Evolutionary conservation across 495 filamentous ascomycete species (phyloP).

Genomic region (Penicillium salamii): DNA sequence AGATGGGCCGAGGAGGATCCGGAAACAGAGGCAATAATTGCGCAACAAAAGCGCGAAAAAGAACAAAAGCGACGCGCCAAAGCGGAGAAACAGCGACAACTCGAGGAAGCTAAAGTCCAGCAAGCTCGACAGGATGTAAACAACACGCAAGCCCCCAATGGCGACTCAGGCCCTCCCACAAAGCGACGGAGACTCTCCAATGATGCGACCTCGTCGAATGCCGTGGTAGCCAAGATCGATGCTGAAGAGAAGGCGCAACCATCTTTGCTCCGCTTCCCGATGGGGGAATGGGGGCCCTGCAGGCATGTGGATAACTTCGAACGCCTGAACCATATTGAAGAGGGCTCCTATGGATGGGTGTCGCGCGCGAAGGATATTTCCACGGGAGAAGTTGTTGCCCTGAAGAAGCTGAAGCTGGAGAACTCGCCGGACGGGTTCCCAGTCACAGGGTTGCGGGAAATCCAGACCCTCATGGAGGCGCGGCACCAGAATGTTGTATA

Average conservation of each 20-base stretch:
- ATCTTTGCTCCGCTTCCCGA: slow-evolving; percentile 67
- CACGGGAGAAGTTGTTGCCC: slow-evolving; percentile 83
- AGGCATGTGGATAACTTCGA: slow-evolving; percentile 88
- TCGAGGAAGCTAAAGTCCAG: slow-evolving; percentile 54
- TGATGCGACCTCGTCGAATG: slow-evolving; percentile 32
- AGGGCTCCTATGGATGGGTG: slow-evolving; percentile 94
- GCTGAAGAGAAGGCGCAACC: slow-evolving; percentile 25
- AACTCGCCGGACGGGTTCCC: slow-evolving; percentile 81
- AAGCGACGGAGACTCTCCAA: slow-evolving; percentile 50
- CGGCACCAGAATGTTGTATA: slow-evolving; percentile 75
- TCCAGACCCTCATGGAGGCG: slow-evolving; percentile 64
- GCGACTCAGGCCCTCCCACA: slow-evolving; percentile 30
- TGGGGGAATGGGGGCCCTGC: slow-evolving; percentile 67
- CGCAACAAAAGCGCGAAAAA: slow-evolving; percentile 77
- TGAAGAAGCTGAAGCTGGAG: slow-evolving; percentile 95
- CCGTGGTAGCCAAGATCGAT: slow-evolving; percentile 21
- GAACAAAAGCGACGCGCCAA: slow-evolving; percentile 85
- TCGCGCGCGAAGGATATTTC: slow-evolving; percentile 75
- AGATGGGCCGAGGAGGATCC: slow-evolving; percentile 80
- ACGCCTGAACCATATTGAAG: slow-evolving; percentile 92
- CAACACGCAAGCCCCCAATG: slow-evolving; percentile 17
- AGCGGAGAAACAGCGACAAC: slow-evolving; percentile 76
- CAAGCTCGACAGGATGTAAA: slow-evolving; percentile 16
- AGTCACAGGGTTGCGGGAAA: slow-evolving; percentile 89
- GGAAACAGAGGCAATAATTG: slow-evolving; percentile 67